Evolutionary conservation across 371 early-diverging fungal genomes (phyloP).

Genomic region (Capillidium rhysosporum): DNA sequence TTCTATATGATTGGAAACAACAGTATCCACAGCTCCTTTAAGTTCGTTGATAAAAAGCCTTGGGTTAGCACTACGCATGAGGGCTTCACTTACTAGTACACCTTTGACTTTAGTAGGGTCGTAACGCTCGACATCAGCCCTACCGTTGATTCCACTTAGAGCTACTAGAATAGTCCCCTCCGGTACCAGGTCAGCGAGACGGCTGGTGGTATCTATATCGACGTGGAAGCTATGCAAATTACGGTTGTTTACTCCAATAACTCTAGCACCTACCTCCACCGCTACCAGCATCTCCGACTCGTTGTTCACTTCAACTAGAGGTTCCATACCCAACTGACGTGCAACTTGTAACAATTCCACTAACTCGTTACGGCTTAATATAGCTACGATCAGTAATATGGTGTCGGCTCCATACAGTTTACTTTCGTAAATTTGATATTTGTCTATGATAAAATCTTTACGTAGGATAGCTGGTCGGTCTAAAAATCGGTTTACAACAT

Average conservation of each 20-base stretch:
- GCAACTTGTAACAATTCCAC: constrained; percentile 44
- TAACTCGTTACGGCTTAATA: constrained; percentile 49
- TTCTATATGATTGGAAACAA: too few species aligned
- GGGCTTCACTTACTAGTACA: constrained; percentile 86
- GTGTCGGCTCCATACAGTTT: constrained; percentile 84
- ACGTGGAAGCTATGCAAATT: constrained; percentile 90
- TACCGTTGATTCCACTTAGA: constrained; percentile 69
- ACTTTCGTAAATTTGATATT: constrained; percentile 85
- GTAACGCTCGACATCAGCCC: constrained; percentile 69
- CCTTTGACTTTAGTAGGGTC: constrained; percentile 48
- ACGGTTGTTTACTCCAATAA: constrained; percentile 93
- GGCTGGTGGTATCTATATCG: constrained; percentile 65
- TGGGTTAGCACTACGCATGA: constrained; percentile 75
- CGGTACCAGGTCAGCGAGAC: constrained; percentile 55
- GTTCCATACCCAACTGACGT: constrained; percentile 75
- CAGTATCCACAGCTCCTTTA: constrained; percentile 19
- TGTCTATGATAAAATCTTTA: constrained; percentile 91
- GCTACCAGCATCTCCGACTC: constrained; percentile 75
- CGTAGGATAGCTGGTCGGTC: constrained; percentile 81
- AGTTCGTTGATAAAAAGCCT: constrained; percentile 49
- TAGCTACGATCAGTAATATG: constrained; percentile 86
- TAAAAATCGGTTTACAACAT: constrained; percentile 27
- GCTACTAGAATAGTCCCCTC: constrained; percentile 55
- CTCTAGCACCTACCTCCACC: constrained; percentile 51
- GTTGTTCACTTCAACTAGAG: constrained; percentile 93